Evolutionary conservation across 768 basidiomycete species (phyloP), one percentile per base, ranked within the genome.

Genomic region (Leccinum arenicola): DNA sequence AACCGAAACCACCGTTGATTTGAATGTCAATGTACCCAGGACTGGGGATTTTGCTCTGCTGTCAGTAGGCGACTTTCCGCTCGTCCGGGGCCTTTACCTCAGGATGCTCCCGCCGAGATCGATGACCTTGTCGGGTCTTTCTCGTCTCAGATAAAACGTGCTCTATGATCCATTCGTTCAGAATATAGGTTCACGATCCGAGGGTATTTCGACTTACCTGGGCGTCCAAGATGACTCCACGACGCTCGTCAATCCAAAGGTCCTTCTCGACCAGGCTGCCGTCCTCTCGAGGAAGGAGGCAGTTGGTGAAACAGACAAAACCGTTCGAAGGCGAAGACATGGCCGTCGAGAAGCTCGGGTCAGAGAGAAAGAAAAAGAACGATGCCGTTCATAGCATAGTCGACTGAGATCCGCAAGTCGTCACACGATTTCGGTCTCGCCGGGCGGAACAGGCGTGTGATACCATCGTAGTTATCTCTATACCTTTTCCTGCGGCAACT

Each of bases 1-100:
- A 90, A 31, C 87, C 86, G 69, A 91, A 94, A 5, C 86, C 93
- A 36, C 94, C 94, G 63, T 96, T 95, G 61, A 96, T 87, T 67
- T 96, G 94, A 17, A 89, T 84, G 74, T 95, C 94, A 52, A 95
- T 81, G 66, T 88, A 83, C 14, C 93, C 93, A 3, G 93, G 93
- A 70, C 91, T 93, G 63, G 15, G 56, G 59, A 33, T 15, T 48
- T 65, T 21, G 57, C 49, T 29, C 27, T 21, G 17, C 23, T 51
- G 43, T 66, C 9, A 68, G 65, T 49, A 12, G 9, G 29, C 11
- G 19, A 35, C n/a, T 12, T 23, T 17, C n/a, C 36, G n/a, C 21
- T 60, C 27, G 36, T 38, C 27, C 33, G 4, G 5, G 5, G 5
- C 25, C 25, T 71, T 58, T 68, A 82, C 85, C 89, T 89, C 36